Evolutionary conservation across 1,284 basidiomycete genomes (phyloP).

Genomic region (Ganoderma sinense): DNA sequence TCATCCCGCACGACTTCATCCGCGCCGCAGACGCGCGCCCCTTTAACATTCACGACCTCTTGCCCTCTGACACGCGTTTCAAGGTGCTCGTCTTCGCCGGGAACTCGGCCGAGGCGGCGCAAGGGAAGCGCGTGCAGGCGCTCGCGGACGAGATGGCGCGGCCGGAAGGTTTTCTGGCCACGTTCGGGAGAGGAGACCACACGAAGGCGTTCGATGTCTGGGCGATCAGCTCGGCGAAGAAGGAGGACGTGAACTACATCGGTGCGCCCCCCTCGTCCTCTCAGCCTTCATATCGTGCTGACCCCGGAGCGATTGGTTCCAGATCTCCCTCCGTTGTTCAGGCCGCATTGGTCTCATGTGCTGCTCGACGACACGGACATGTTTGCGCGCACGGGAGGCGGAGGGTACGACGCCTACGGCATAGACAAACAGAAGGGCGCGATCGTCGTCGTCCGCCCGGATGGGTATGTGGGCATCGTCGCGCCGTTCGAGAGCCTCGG

Average conservation of each 20-base stretch:
- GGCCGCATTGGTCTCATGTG: slow-evolving; percentile 70
- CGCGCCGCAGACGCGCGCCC: slow-evolving; percentile 71
- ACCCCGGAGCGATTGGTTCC: not conserved
- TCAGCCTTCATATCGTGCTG: not conserved
- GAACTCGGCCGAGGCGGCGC: slow-evolving; percentile 49
- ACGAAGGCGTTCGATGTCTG: slow-evolving; percentile 59
- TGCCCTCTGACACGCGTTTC: slow-evolving; percentile 75
- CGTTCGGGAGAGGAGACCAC: slow-evolving; percentile 32
- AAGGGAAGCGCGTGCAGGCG: slow-evolving; percentile 48
- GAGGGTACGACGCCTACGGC: slow-evolving; percentile 58
- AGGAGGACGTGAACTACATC: slow-evolving; percentile 52
- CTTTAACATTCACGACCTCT: slow-evolving; percentile 72
- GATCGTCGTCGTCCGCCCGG: slow-evolving; percentile 74
- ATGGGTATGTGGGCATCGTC: slow-evolving; percentile 75
- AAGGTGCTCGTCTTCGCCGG: slow-evolving; percentile 78
- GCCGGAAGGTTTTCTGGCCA: slow-evolving; percentile 47
- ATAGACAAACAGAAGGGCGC: slow-evolving; percentile 59
- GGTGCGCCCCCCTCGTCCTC: not conserved
- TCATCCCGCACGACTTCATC: slow-evolving; percentile 64
- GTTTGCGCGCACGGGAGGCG: slow-evolving; percentile 45
- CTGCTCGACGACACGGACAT: slow-evolving; percentile 46
- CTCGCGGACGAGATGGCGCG: slow-evolving; percentile 53
- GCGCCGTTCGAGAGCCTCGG: slow-evolving; percentile 54
- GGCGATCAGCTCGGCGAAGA: slow-evolving; percentile 55
- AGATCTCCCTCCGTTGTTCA: slow-evolving; percentile 55